Base-by-base conservation (phyloP, 2,329 filamentous ascomycete genomes). In the Pseudogymnoascus sp. region DNA sequence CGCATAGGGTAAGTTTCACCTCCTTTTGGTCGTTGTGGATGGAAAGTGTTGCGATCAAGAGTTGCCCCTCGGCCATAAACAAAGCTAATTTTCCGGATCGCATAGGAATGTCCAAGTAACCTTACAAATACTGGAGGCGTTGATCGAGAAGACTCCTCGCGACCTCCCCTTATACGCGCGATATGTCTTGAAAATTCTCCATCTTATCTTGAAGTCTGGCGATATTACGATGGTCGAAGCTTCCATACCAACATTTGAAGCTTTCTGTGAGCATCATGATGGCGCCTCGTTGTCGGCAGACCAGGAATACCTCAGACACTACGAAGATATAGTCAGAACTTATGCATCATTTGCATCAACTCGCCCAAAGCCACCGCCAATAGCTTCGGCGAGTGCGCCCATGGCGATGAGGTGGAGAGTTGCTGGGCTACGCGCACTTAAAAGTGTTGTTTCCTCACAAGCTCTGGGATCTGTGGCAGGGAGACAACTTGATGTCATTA, bases 161-260 rank as follows among this genome's bases (percentile, higher is more conserved):
- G 93, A 97, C 74, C 85, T 97, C 59, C 90, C 91, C 61, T 86
- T 99, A 61, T 96, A 96, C 74, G 91, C 91, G 59, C 84, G 85
- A 66, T 91, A 90, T 71, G 87, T 97, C 63, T 85, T 97, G 73
- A 90, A 88, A 70, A 89, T 97, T 67, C 84, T 97, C 72, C 86
- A 89, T 68, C 88, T 88, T 63, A 88, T 97, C 70, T 84, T 97
- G 62, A 85, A 86, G 65, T 96, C 92, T 66, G 87, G 88, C 75
- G 91, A 97, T 75, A 89, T 97, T 67, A 91, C 89, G 69, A 90
- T 97, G 87, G 88, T 96, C 66, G 93, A 97, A 77, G 91, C 93
- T 37, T 95, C 91, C 2, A 83, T 96, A 66, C 84, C 88, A 2
- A 91, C 91, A 3, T 97, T 96, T 73, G 87, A 93, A 70, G 88